Evolutionary conservation across 2,329 filamentous ascomycete species (phyloP).

Genomic region (Epichloe amarillans): DNA sequence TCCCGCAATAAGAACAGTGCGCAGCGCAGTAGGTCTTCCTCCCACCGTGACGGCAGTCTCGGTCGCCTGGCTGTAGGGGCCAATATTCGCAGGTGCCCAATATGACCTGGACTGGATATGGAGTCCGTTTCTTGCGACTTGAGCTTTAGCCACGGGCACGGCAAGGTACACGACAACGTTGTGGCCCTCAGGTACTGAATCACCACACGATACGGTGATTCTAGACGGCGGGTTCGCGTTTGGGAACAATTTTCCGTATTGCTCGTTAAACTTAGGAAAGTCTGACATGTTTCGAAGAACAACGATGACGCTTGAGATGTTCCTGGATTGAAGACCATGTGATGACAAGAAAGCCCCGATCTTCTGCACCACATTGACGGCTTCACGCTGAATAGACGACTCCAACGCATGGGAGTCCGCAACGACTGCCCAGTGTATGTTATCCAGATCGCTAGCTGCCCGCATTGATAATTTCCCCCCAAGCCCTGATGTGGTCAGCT

Average conservation of each 20-base stretch:
- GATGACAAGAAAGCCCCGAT: slow-evolving; percentile 28
- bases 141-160: slow-evolving; percentile 18
- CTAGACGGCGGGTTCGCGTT: slow-evolving; percentile 73
- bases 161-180: slow-evolving; percentile 48
- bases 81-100: slow-evolving; percentile 97
- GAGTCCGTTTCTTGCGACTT: slow-evolving; percentile 42
- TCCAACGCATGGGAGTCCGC: slow-evolving; percentile 12
- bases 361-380: slow-evolving; percentile 30
- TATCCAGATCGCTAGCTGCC: slow-evolving; percentile 8
- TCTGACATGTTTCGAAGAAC: slow-evolving; percentile 67
- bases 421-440: slow-evolving; percentile 27
- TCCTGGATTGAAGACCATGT: slow-evolving; percentile 14
- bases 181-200: slow-evolving; percentile 43
- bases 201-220: slow-evolving; percentile 69
- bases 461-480: background rate
- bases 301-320: slow-evolving; percentile 46
- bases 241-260: slow-evolving; percentile 64
- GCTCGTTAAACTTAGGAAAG: slow-evolving; percentile 60
- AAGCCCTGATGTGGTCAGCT: background rate
- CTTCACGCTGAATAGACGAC: slow-evolving; percentile 32
- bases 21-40: slow-evolving; percentile 11
- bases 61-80: slow-evolving; percentile 88
- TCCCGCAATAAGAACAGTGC: slow-evolving; percentile 58
- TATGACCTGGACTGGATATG: slow-evolving; percentile 92
- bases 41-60: slow-evolving; percentile 26